These are phyloP conservation scores for Eucalyptus melliodora DNA, from an alignment of 345 rosid genomes.

Conservation along the genomic window DNA sequence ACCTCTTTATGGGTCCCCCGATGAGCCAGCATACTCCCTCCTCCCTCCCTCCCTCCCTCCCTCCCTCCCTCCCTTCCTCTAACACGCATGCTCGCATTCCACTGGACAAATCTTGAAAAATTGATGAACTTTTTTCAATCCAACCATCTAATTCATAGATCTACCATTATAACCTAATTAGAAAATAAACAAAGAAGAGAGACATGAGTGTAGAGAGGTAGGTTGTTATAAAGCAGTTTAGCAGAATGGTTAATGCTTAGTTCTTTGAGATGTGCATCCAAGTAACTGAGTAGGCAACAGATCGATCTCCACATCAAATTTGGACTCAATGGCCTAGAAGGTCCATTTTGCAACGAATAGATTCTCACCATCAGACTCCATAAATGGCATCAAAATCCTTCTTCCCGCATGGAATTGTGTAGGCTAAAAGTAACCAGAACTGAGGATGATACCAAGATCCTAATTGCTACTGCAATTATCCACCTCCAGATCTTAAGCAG, in stretches of 20 bases:
- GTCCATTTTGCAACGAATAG: neutral
- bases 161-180: neutral
- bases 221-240: neutral
- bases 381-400: neutral
- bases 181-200: neutral
- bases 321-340: neutral
- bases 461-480: neutral
- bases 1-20: too few species aligned
- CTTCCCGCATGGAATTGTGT: neutral
- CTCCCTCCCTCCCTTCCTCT: neutral
- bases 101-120: neutral
- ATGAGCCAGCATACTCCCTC: too few species aligned
- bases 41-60: neutral
- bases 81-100: neutral
- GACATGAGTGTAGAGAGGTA: neutral
- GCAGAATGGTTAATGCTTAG: neutral
- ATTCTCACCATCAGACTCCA: neutral
- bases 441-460: neutral
- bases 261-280: neutral
- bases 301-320: neutral
- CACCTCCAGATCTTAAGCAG: neutral
- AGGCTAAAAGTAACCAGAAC: neutral
- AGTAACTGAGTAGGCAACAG: neutral
- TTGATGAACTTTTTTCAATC: neutral
- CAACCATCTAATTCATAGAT: neutral